Percentiles rank a stretch among this genome's conserved stretches.
These are phyloP conservation scores for Geoglossum glabrum DNA, from an alignment of 495 filamentous ascomycete genomes.

Conservation along the genomic window DNA sequence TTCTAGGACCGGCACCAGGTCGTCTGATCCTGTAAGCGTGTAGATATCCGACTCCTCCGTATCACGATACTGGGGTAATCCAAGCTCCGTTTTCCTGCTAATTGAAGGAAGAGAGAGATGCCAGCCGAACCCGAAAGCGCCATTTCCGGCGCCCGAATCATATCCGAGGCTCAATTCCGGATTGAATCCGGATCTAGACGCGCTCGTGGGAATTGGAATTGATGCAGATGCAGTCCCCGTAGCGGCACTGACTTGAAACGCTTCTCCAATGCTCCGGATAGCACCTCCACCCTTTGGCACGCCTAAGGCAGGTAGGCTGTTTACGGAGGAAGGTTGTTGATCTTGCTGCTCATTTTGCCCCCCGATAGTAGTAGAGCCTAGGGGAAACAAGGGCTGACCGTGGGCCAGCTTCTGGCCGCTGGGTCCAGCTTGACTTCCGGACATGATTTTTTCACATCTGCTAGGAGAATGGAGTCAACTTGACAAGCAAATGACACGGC, in stretches of 20 bases:
- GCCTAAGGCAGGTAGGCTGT: not conserved
- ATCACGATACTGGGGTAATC: constrained; percentile 14
- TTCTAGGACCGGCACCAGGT: not conserved
- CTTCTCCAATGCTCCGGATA: not conserved
- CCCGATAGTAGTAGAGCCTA: too few species aligned
- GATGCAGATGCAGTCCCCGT: not conserved
- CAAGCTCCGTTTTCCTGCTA: constrained; percentile 13
- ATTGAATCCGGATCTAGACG: not conserved
- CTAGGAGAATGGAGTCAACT: too few species aligned
- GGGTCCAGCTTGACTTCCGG: too few species aligned
- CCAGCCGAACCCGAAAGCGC: constrained; percentile 22
- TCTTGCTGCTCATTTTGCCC: too few species aligned
- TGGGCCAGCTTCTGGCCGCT: too few species aligned
- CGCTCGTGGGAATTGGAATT: not conserved
- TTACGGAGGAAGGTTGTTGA: too few species aligned
- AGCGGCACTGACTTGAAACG: not conserved
- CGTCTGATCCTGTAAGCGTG: not conserved
- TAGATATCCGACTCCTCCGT: constrained; percentile 4
- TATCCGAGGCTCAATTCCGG: constrained; percentile 12
- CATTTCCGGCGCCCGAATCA: constrained; percentile 15
- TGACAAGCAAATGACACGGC: too few species aligned
- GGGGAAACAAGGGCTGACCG: too few species aligned
- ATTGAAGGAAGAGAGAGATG: constrained; percentile 9
- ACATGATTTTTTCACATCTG: too few species aligned
- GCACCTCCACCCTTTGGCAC: not conserved